A percentile compares a stretch with the other conserved stretches of the same genome.
Conservation (phyloP, 129 eudicot genomes). For the Pulicaria dysenterica region DNA sequence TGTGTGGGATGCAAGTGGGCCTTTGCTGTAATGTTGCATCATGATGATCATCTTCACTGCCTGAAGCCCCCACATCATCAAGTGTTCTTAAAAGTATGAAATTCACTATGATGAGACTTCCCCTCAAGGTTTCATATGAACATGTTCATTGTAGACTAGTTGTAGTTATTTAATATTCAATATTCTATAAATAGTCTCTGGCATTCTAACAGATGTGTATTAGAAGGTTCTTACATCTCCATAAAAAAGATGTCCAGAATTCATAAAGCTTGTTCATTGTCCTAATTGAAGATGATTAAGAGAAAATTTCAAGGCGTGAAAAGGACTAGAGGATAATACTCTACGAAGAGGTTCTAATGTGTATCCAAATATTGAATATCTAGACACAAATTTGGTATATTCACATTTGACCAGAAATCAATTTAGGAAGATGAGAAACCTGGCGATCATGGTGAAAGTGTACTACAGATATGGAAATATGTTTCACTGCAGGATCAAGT, state of each 20-base stretch:
- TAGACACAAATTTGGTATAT: not conserved
- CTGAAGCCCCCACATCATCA: not conserved
- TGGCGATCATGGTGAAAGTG: no score
- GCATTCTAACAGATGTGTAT: not conserved
- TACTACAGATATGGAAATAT: no score
- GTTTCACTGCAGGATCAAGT: no score
- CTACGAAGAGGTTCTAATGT: not conserved
- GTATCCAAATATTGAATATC: not conserved
- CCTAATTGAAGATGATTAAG: not conserved
- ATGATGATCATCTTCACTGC: not conserved
- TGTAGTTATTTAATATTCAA: not conserved
- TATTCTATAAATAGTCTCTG: not conserved
- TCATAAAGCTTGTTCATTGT: not conserved
- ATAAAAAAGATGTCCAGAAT: no score
- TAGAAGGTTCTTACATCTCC: no score
- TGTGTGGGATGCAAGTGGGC: conserved; percentile 5
- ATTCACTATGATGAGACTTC: not conserved
- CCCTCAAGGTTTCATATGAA: not conserved
- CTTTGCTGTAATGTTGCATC: not conserved
- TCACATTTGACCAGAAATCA: not conserved
- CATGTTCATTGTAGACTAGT: not conserved
- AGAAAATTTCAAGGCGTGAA: not conserved
- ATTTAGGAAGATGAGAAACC: no score
- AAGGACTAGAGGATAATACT: not conserved
- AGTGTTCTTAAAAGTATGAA: not conserved